These are phyloP conservation scores for Erythrophleum fordii DNA, from an alignment of 306 rosid species.

Conservation along the genomic window DNA sequence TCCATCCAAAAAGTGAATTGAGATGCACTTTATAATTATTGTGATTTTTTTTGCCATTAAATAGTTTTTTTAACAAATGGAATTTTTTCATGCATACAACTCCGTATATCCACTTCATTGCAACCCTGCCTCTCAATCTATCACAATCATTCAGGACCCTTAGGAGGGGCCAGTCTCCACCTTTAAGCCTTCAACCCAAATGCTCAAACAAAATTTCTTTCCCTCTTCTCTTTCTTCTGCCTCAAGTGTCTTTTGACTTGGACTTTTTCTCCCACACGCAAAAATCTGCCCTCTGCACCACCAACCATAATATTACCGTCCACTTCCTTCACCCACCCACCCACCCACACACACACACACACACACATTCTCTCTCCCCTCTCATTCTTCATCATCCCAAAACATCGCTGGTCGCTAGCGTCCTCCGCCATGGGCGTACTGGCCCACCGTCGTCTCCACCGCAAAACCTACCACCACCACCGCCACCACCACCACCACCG, in stretches of 20 bases:
- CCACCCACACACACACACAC: too few relatives aligned
- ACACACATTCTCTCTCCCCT: neutral
- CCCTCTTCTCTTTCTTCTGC: slow-evolving; percentile 25
- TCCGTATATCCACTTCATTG: neutral
- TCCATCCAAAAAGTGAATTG: too few relatives aligned
- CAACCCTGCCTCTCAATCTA: neutral
- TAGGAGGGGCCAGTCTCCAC: slow-evolving; percentile 36
- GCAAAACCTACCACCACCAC: too few relatives aligned
- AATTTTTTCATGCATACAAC: neutral
- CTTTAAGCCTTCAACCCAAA: slow-evolving; percentile 32
- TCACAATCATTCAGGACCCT: slow-evolving; percentile 52
- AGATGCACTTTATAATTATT: too few relatives aligned
- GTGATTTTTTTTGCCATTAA: too few relatives aligned
- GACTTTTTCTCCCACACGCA: slow-evolving; percentile 46
- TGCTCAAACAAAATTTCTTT: slow-evolving; percentile 44
- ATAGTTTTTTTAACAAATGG: neutral
- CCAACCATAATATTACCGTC: slow-evolving; percentile 25
- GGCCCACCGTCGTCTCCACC: slow-evolving; percentile 45
- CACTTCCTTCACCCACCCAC: neutral
- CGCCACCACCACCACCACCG: neutral
- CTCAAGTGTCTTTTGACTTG: slow-evolving; percentile 58
- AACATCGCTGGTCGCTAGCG: slow-evolving; percentile 24
- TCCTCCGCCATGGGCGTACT: slow-evolving; percentile 58
- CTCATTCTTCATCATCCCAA: neutral
- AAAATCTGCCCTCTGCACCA: slow-evolving; percentile 26